A percentile compares a stretch with the other conserved stretches of the same genome.
phyloP scores from a whole-genome alignment of 306 rosid genomes.

The Cicer judaicum region DNA sequence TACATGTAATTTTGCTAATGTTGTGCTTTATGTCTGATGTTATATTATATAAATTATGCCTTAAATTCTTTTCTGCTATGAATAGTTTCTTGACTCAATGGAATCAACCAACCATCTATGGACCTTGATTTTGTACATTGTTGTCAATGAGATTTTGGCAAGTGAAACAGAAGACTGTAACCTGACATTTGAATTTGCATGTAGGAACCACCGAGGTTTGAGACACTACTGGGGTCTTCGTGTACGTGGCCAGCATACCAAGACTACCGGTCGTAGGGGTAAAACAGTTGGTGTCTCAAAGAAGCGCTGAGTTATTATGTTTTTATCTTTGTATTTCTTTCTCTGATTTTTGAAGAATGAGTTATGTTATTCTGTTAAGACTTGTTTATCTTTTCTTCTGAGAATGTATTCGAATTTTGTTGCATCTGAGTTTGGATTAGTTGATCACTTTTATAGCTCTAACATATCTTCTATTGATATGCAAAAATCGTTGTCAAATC shows the following conservation, averaged over 20 bases:
- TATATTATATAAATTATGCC: neutral
- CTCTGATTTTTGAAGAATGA: slow-evolving; percentile 37
- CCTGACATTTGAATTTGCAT: slow-evolving; percentile 17
- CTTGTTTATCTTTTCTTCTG: neutral
- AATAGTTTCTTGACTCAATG: neutral
- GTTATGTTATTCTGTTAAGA: slow-evolving; percentile 31
- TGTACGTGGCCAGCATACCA: slow-evolving; percentile 94
- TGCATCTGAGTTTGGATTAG: neutral
- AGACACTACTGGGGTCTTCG: slow-evolving; percentile 55
- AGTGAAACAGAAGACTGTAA: neutral
- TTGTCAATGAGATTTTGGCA: neutral
- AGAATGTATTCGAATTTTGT: slow-evolving; percentile 31
- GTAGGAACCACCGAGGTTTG: slow-evolving; percentile 56
- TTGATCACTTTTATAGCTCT: too few relatives aligned
- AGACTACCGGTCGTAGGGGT: slow-evolving; percentile 88
- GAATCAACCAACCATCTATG: too few relatives aligned
- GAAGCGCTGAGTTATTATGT: slow-evolving; percentile 63
- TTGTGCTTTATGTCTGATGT: neutral
- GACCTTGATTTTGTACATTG: neutral
- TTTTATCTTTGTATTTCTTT: slow-evolving; percentile 1
- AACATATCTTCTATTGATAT: neutral
- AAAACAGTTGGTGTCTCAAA: slow-evolving; percentile 91
- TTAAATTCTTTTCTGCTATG: neutral
- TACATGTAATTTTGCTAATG: neutral
- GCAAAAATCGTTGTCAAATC: neutral